phyloP scores from a whole-genome alignment of 306 rosid species.

The Lagenaria siceraria region DNA sequence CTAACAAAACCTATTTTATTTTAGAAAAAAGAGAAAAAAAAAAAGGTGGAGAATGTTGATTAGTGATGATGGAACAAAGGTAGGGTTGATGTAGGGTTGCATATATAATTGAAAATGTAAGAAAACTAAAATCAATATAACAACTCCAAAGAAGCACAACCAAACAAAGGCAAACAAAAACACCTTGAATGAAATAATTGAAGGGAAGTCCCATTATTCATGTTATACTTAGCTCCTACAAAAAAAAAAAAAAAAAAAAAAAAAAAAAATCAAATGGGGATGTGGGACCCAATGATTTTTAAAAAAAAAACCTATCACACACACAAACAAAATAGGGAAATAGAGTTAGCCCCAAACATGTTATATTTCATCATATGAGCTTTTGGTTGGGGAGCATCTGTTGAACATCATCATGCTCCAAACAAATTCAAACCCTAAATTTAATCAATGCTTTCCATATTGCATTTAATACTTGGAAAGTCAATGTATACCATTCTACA shows the following conservation, averaged over 20 bases:
- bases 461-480: background rate
- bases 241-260: too few relatives aligned
- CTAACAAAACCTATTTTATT: too few relatives aligned
- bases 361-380: background rate
- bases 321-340: background rate
- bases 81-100: constrained; percentile 1
- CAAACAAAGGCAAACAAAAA: constrained; percentile 9
- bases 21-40: too few relatives aligned
- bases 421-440: background rate
- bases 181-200: background rate
- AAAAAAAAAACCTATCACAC: background rate
- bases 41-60: background rate
- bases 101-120: background rate
- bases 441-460: background rate
- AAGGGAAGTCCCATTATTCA: background rate
- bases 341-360: background rate
- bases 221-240: background rate
- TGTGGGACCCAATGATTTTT: constrained; percentile 2
- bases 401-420: background rate
- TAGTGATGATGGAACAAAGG: background rate
- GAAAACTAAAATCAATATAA: background rate
- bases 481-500: background rate
- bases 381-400: background rate
- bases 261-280: background rate
- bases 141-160: constrained; percentile 4